Evolutionary conservation across 2,329 filamentous ascomycete species (phyloP).

Genomic region (Trichophyton verrucosum): DNA sequence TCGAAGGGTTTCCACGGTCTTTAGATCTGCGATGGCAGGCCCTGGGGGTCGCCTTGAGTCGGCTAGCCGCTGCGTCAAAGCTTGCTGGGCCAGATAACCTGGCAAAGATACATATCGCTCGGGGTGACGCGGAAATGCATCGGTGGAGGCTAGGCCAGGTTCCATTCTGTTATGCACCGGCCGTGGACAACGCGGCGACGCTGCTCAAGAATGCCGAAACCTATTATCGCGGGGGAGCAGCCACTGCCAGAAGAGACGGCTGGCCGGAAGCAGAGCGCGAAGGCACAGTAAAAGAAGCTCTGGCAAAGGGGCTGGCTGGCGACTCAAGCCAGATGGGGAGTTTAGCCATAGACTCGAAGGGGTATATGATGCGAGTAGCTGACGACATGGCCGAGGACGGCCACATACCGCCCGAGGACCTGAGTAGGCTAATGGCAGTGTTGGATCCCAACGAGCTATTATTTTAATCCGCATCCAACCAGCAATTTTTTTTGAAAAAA

Average conservation of each 20-base stretch:
- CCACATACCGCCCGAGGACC: conserved; percentile 26
- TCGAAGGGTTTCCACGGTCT: conserved; percentile 21
- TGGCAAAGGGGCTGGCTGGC: conserved; percentile 36
- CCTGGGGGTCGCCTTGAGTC: conserved; percentile 39
- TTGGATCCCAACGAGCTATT: conserved; percentile 14
- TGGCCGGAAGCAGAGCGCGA: conserved; percentile 32
- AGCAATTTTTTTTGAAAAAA: no score
- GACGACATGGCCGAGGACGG: conserved; percentile 44
- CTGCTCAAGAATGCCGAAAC: conserved; percentile 45
- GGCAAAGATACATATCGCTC: conserved; percentile 41
- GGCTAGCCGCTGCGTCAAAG: conserved; percentile 41
- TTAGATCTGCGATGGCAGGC: conserved; percentile 39
- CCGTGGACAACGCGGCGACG: conserved; percentile 34
- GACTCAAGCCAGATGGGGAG: conserved; percentile 30
- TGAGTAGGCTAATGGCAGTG: conserved; percentile 8
- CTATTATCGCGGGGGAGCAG: conserved; percentile 44
- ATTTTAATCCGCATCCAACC: conserved; percentile 8
- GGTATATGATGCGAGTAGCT: conserved; percentile 32
- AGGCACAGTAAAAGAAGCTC: conserved; percentile 37
- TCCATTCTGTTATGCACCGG: conserved; percentile 32
- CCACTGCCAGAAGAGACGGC: conserved; percentile 30
- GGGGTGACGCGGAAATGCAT: conserved; percentile 45
- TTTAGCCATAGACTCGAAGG: conserved; percentile 23
- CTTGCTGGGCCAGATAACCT: conserved; percentile 39
- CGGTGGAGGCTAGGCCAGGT: conserved; percentile 40